These are phyloP conservation scores for Lactifluus echinatus DNA, from an alignment of 768 basidiomycete species.

Conservation along the genomic window DNA sequence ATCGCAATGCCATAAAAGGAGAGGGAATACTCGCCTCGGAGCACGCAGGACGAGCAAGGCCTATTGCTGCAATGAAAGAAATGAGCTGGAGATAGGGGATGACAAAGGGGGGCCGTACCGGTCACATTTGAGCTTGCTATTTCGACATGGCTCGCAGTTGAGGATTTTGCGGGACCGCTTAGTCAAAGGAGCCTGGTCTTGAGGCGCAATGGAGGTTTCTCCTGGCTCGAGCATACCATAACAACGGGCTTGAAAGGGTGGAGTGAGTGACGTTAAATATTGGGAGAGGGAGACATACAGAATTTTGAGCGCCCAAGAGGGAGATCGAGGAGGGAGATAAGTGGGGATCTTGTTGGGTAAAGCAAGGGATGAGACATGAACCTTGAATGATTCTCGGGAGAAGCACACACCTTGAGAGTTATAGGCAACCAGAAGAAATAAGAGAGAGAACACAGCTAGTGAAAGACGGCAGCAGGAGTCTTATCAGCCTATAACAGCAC, in stretches of 20 bases:
- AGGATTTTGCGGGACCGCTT: constrained; percentile 20
- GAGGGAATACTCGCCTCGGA: constrained; percentile 7
- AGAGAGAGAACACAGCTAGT: constrained; percentile 7
- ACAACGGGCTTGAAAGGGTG: constrained; percentile 11
- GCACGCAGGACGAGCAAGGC: constrained; percentile 20
- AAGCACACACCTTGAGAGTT: constrained; percentile 12
- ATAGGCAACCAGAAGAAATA: constrained; percentile 4
- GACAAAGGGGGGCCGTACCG: constrained; percentile 1
- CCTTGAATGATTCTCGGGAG: constrained; percentile 17
- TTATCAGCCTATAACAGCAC: constrained; percentile 16
- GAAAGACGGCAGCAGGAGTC: constrained; percentile 8
- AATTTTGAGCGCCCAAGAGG: constrained; percentile 13
- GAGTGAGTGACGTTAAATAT: constrained; percentile 16
- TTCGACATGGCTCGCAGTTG: constrained; percentile 20
- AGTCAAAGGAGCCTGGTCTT: constrained; percentile 13
- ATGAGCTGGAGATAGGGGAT: neutral
- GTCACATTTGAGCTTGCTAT: constrained; percentile 22
- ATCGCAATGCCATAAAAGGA: neutral
- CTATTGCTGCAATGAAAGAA: constrained; percentile 9
- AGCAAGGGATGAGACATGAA: constrained; percentile 19
- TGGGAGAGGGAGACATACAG: constrained; percentile 10
- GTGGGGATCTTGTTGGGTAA: constrained; percentile 16
- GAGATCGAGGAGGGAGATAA: constrained; percentile 19
- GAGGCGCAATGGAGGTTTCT: constrained; percentile 17
- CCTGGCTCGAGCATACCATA: constrained; percentile 20